phyloP scores from a whole-genome alignment of 768 basidiomycete species.

The button mushroom (Agaricus bisporus) region DNA sequence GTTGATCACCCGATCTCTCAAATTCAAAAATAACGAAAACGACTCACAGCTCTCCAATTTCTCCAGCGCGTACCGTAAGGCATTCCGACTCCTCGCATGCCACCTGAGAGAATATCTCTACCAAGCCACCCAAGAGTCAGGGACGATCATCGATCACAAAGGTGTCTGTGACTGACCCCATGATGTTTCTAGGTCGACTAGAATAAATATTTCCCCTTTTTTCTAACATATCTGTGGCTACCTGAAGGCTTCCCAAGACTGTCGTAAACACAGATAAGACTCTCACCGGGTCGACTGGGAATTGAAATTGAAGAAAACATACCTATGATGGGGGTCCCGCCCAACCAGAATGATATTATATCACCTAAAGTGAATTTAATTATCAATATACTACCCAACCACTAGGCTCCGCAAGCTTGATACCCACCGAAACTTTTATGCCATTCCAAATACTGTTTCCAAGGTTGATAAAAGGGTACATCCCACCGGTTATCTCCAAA shows the following conservation, averaged over 20 bases:
- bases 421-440: constrained; percentile 14
- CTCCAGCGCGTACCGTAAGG: constrained; percentile 25
- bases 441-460: constrained; percentile 18
- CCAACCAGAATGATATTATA: constrained; percentile 17
- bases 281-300: too few relatives aligned
- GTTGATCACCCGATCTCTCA: neutral
- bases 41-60: constrained; percentile 26
- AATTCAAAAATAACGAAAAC: too few relatives aligned
- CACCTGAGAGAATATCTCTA: constrained; percentile 24
- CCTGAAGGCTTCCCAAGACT: constrained; percentile 23
- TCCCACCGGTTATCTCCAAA: constrained; percentile 14
- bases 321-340: constrained; percentile 19
- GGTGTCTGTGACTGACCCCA: constrained; percentile 17
- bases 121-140: constrained; percentile 6
- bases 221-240: constrained; percentile 25
- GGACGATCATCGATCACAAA: neutral
- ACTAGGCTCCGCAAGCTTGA: neutral
- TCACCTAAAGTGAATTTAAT: constrained; percentile 9
- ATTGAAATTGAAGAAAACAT: neutral
- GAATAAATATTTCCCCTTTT: constrained; percentile 28
- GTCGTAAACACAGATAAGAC: neutral
- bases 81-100: constrained; percentile 27
- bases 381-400: neutral
- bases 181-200: constrained; percentile 25
- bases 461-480: constrained; percentile 11